Evolutionary conservation across 2,329 filamentous ascomycete species (phyloP), one percentile per base, ranked within the genome.

Genomic region (Diaporthe caulivora): DNA sequence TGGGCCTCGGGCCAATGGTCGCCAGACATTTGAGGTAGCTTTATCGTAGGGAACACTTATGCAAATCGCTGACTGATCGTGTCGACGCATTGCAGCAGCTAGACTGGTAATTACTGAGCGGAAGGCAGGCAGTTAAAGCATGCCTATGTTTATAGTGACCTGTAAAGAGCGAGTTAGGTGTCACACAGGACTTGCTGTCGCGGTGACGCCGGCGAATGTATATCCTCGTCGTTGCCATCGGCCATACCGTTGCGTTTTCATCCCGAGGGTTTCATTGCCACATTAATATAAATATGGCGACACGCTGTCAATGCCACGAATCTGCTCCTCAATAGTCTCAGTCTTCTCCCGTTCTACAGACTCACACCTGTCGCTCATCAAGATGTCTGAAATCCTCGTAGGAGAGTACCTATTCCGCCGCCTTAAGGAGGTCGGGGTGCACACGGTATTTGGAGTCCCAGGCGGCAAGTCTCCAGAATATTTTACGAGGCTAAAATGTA

Each of bases 341-440:
- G 7, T 0, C 29, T 15, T 13, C 17, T n/a, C 29, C 13, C 37
- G 8, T 44, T 11, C 49, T 31, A 47, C 10, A n/a, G 15, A 54
- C 13, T 17, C 18, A 3, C 21, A 44, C 3, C 49, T 8, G n/a
- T 13, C 24, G 24, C 44, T 13, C 44, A 29, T 71, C 6, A 75
- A 17, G 29, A 78, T 77, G 77, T 64, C 72, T 10, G 75, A 77
- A 29, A 71, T 77, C 11, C 72, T 76, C 64, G 83, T 89, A 34
- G 87, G 85, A 70, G 86, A 89, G 79, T 89, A 88, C 73, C 83
- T 89, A 75, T 88, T 88, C 76, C 84, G 83, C 31, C 83, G 87
- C 47, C 81, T 89, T 42, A 81, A 83, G 67, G 83, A 89, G 77
- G 80, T 88, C 4, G 86, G 86, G 24, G 82, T 88, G 10, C 77